Base-by-base conservation (phyloP, 352 stramenopile species). In the Halophytophthora polymorphica region DNA sequence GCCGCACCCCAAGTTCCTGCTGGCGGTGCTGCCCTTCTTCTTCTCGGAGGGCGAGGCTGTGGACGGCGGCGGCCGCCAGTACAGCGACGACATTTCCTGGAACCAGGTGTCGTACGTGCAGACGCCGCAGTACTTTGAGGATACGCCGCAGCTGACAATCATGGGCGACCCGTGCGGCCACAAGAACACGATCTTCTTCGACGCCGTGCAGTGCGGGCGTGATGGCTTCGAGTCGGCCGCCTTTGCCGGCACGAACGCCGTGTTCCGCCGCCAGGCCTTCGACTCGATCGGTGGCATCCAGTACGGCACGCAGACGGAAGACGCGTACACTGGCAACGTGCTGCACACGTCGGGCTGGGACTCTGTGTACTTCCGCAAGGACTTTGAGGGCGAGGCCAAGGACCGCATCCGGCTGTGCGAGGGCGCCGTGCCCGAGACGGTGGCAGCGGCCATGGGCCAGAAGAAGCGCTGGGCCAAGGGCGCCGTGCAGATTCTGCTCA, bases 161-260 rank as follows among this genome's bases (percentile, higher is more conserved):
- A 92, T 95, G 80, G 85, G 85, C 22, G 85, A 95, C 63, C 85
- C 85, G 2, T 93, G 81, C 72, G 85, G 85, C 31, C 85, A 95
- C 74, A 89, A 90, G 61, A 95, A 95, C 59, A 90, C 85, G 28
- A 95, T 90, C 76, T 95, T 95, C 79, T 95, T 93, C 64, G 85
- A 95, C 48, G 81, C 85, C 46, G 81, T 93, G 60, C 83, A 93
- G 70, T 91, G 77, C 62, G 83, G 85, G 51, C 83, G 77, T 74
- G 85, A 95, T 60, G 85, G 85, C 36, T 95, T 90, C 54, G 85
- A 95, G 52, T 95, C 77, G 14, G 83, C 85, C 17, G 75, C 85
- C 65, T 95, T 95, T 38, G 85, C 85, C 66, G 87, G 87, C 59
- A 96, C 87, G 2, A 95, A 95, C 55, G 87, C 86, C 10, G 78